A percentile compares a stretch with the other conserved stretches of the same genome.
phyloP scores from a whole-genome alignment of 768 basidiomycete genomes.

The Lactifluus pinguis region DNA sequence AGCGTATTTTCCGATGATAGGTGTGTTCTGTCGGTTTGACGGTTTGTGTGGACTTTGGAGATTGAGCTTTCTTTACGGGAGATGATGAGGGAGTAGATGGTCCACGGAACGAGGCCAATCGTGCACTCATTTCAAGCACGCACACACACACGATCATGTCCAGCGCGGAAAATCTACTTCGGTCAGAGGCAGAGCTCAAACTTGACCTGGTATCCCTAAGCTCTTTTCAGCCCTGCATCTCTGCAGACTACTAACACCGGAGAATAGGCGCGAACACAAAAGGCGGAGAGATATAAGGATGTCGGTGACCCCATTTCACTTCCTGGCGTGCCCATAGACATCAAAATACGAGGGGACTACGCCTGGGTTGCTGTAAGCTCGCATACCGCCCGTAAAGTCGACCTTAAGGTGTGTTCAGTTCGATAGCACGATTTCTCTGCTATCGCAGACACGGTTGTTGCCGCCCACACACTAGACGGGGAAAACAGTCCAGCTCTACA shows the following conservation, averaged over 20 bases:
- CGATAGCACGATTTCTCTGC: not conserved
- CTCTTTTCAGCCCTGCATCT: not conserved
- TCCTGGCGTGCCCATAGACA: slow-evolving; percentile 60
- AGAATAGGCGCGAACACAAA: slow-evolving; percentile 56
- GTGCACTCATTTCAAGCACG: slow-evolving; percentile 33
- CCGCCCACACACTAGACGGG: slow-evolving; percentile 51
- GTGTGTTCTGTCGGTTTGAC: slow-evolving; percentile 53
- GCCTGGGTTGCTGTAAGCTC: slow-evolving; percentile 91
- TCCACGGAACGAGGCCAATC: slow-evolving; percentile 70
- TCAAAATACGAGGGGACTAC: slow-evolving; percentile 52
- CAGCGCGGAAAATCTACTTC: slow-evolving; percentile 9
- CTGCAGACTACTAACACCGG: slow-evolving; percentile 4
- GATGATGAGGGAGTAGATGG: slow-evolving; percentile 69
- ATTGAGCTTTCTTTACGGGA: slow-evolving; percentile 41
- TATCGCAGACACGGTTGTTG: not conserved
- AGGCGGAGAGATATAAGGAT: slow-evolving; percentile 58
- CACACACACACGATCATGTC: not conserved
- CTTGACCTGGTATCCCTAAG: slow-evolving; percentile 41
- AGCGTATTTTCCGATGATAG: slow-evolving; percentile 68
- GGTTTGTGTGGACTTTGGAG: slow-evolving; percentile 34
- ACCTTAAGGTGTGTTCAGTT: slow-evolving; percentile 53
- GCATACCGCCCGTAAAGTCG: slow-evolving; percentile 58
- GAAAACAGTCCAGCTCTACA: slow-evolving; percentile 64
- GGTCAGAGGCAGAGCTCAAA: slow-evolving; percentile 41
- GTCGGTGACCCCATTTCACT: slow-evolving; percentile 77